These are phyloP conservation scores for Plectosphaerella sp. DNA, from an alignment of 2,329 filamentous ascomycete species.

Conservation along the genomic window DNA sequence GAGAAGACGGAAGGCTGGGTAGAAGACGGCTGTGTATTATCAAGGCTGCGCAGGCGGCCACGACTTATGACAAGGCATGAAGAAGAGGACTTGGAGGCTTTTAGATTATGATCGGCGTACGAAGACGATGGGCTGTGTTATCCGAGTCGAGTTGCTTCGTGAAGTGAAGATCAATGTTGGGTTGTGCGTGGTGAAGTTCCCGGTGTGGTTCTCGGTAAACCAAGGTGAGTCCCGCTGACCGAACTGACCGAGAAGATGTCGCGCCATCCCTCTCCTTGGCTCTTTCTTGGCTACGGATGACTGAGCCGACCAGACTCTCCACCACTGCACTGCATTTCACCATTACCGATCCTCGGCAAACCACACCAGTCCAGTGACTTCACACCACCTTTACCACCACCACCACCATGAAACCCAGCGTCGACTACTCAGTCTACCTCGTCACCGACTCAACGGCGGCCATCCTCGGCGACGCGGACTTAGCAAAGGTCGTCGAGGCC, in stretches of 20 bases:
- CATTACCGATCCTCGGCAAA: too few species aligned
- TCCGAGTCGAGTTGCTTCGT: too few species aligned
- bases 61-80: neutral
- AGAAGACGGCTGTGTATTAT: too few species aligned
- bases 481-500: constrained; percentile 69
- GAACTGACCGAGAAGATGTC: neutral
- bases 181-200: neutral
- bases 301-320: too few species aligned
- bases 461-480: constrained; percentile 68
- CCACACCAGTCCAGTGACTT: neutral
- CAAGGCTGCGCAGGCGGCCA: too few species aligned
- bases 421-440: constrained; percentile 81
- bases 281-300: too few species aligned
- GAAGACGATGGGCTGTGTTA: too few species aligned
- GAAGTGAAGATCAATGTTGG: neutral
- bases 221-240: neutral
- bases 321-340: too few species aligned
- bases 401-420: constrained; percentile 29
- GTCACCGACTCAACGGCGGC: constrained; percentile 90
- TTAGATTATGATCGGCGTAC: neutral
- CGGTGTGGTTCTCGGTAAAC: neutral
- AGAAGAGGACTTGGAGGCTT: neutral
- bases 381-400: neutral
- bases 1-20: neutral
- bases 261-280: neutral